Base-by-base conservation (phyloP, 495 filamentous ascomycete species). In the Terfezia claveryi region DNA sequence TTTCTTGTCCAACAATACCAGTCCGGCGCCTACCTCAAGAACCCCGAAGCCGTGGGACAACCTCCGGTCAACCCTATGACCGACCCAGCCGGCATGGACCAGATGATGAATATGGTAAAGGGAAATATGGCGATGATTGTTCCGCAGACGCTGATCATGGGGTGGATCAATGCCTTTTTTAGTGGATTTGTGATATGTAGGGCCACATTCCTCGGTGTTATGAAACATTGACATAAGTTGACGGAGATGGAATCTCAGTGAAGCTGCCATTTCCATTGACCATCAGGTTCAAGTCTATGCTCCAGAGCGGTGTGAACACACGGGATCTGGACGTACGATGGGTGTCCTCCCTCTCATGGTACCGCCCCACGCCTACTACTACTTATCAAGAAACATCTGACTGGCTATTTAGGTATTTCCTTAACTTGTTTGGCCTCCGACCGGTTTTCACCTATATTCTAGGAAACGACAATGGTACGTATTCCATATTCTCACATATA, bases 61-160 rank as follows among this genome's bases (percentile, higher is more conserved):
- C 82, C 87, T 23, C 81, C 86, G 10, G 79, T 84, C 52, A 96
- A 98, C 68, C 91, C 92, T 17, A 88, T 98, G 84, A 83, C 81
- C 36, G 91, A 98, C 68, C 91, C 91, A n/a, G 83, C 80, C 52
- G 87, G 84, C 51, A 98, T 92, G 92, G 96, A 65, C 87, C 85
- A 55, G 95, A 96, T 89, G 91, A 46, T 46, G 41, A 89, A 89
- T 55, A 93, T 93, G 87, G 85, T 96, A 80, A 98, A 95, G 78
- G 87, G 87, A 52, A 94, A 98, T 64, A 94, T 98, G 85, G 87
- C 89, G 60, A 96, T 94, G 91, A 96, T 98, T 75, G 86, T 98
- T 44, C 92, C 91, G 51, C 93, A 98, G 68, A 96, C 88, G 4
- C 68, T 98, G 68, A 98, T 98, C 59, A 98, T 98, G 91, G 86